phyloP scores from a whole-genome alignment of 768 basidiomycete species.

The Pleurotus salmoneostramineus region DNA sequence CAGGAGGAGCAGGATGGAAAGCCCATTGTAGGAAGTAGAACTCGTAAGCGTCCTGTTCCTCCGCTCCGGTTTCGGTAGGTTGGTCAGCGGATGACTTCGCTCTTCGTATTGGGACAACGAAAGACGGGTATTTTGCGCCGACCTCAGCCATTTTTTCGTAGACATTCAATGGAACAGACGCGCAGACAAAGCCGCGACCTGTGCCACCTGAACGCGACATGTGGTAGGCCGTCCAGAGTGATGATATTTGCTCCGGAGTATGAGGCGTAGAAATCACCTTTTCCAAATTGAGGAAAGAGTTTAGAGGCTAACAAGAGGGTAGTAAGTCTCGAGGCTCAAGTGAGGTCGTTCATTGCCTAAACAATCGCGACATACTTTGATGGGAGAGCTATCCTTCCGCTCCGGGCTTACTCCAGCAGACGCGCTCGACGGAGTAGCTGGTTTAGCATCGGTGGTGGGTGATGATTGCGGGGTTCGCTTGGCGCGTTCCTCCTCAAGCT shows the following conservation, averaged over 20 bases:
- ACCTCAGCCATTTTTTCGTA: conserved; percentile 68
- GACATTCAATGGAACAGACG: conserved; percentile 66
- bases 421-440: conserved; percentile 3
- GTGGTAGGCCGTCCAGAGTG: conserved; percentile 90
- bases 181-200: conserved; percentile 82
- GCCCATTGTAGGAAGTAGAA: conserved; percentile 90
- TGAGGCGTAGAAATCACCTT: conserved; percentile 66
- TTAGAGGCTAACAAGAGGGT: conserved; percentile 57
- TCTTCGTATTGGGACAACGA: conserved; percentile 80
- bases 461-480: conserved; percentile 10
- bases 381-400: conserved; percentile 64
- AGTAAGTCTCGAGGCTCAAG: no score
- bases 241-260: conserved; percentile 67
- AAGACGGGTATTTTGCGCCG: conserved; percentile 67
- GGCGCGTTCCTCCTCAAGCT: conserved; percentile 10
- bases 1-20: conserved; percentile 69
- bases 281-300: conserved; percentile 74
- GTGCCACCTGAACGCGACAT: conserved; percentile 75
- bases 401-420: conserved; percentile 9
- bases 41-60: conserved; percentile 50
- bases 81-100: conserved; percentile 21
- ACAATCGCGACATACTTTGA: conserved; percentile 42
- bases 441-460: conserved; percentile 11
- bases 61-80: conserved; percentile 28
- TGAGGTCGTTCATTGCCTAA: no score